These are phyloP conservation scores for Silene conica DNA, from an alignment of 148 eudicot species.

Conservation along the genomic window DNA sequence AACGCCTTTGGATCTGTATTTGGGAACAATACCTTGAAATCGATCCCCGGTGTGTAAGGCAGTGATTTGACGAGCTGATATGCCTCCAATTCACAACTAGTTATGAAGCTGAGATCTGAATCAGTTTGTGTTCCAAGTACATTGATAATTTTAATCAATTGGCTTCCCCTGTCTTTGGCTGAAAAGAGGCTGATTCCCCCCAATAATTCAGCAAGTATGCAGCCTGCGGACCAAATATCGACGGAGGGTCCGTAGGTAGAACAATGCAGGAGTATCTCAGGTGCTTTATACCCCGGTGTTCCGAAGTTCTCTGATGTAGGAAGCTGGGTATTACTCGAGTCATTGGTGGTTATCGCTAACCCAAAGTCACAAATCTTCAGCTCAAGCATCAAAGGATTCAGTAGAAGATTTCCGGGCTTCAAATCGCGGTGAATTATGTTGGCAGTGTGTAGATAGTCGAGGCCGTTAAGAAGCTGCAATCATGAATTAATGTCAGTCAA, in stretches of 20 bases:
- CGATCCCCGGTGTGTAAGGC: constrained; percentile 10
- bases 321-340: constrained; percentile 17
- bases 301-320: constrained; percentile 30
- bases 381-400: constrained; percentile 39
- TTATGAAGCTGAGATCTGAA: constrained; percentile 28
- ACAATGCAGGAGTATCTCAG: constrained; percentile 35
- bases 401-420: constrained; percentile 42
- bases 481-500: too few relatives aligned
- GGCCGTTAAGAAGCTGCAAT: constrained; percentile 43
- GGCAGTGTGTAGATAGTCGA: constrained; percentile 45
- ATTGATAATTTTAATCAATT: constrained; percentile 27
- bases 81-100: background rate
- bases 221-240: constrained; percentile 50
- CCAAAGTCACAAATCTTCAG: constrained; percentile 52
- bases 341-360: constrained; percentile 26
- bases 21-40: constrained; percentile 24
- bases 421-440: constrained; percentile 49
- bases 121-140: constrained; percentile 31
- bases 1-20: constrained; percentile 30
- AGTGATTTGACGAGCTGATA: constrained; percentile 18
- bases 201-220: constrained; percentile 47
- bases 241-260: constrained; percentile 34
- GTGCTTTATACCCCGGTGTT: constrained; percentile 45
- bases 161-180: constrained; percentile 20
- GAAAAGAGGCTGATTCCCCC: constrained; percentile 38